Conservation (phyloP, 148 eudicot genomes). For the Cornus controversa region DNA sequence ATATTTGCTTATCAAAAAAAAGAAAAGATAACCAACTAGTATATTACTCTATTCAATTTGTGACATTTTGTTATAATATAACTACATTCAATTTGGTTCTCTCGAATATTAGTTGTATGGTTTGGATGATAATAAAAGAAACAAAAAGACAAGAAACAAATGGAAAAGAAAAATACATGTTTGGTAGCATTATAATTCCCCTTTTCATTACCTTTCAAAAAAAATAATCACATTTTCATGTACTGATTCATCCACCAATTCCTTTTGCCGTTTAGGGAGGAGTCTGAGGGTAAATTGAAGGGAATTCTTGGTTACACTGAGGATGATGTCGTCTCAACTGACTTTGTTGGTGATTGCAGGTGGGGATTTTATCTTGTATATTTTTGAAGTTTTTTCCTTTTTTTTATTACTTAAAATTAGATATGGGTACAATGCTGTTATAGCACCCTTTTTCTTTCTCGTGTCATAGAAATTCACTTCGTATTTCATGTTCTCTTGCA, state of each 20-base stretch:
- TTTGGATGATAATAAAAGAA: neutral
- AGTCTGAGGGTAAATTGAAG: slow-evolving; percentile 50
- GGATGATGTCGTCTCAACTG: slow-evolving; percentile 70
- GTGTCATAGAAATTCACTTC: neutral
- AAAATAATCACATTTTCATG: too few relatives aligned
- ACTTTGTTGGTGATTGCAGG: slow-evolving; percentile 66
- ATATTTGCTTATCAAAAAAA: too few relatives aligned
- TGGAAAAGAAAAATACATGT: neutral
- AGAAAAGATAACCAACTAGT: neutral
- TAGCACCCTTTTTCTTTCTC: neutral
- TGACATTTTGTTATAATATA: neutral
- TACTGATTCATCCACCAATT: neutral
- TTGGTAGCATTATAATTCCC: neutral
- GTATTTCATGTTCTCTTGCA: neutral
- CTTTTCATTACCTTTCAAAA: too few relatives aligned
- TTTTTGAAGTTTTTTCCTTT: neutral
- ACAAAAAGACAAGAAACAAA: neutral
- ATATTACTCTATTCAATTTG: neutral
- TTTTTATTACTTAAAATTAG: neutral
- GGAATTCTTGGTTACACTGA: slow-evolving; percentile 76
- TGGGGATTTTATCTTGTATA: slow-evolving; percentile 4
- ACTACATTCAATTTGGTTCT: neutral
- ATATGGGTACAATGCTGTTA: neutral
- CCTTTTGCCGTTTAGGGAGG: slow-evolving; percentile 37
- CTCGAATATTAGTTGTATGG: neutral